A percentile compares a stretch with the other conserved stretches of the same genome.
Evolutionary conservation across 2,329 filamentous ascomycete genomes (phyloP).

Genomic region (Colletotrichum lentis): DNA sequence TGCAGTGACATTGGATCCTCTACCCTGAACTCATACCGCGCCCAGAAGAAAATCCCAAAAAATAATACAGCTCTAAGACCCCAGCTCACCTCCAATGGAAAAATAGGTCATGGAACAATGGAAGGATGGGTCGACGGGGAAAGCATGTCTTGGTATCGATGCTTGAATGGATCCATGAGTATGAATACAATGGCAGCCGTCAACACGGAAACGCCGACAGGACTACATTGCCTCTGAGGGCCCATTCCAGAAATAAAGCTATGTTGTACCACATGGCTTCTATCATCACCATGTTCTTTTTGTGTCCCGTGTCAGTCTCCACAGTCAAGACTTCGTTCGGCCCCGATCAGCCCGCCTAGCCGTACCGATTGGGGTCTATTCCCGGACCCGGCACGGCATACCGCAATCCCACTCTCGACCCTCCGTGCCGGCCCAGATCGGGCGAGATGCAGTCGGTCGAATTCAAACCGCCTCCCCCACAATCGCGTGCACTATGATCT

Average conservation of each 20-base stretch:
- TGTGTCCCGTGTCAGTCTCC: too few relatives aligned
- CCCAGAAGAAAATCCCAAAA: too few relatives aligned
- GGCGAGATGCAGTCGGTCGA: neutral
- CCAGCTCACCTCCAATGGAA: accelerated
- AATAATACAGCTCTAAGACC: too few relatives aligned
- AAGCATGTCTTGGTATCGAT: too few relatives aligned
- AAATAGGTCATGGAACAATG: neutral
- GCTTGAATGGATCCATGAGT: neutral
- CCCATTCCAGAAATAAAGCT: too few relatives aligned
- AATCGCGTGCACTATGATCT: neutral
- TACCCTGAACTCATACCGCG: too few relatives aligned
- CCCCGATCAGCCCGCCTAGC: neutral
- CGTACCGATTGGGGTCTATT: neutral
- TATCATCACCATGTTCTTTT: too few relatives aligned
- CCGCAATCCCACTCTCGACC: neutral
- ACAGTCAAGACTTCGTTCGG: neutral
- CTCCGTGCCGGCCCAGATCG: neutral
- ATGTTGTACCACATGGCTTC: too few relatives aligned
- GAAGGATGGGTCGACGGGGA: neutral
- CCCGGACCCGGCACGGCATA: neutral
- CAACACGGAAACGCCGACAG: neutral
- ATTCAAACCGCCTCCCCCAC: neutral
- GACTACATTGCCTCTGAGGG: too few relatives aligned
- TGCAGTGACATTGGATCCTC: too few relatives aligned
- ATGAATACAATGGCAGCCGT: neutral